Evolutionary conservation across 768 basidiomycete genomes (phyloP).

Genomic region (Vararia minispora): DNA sequence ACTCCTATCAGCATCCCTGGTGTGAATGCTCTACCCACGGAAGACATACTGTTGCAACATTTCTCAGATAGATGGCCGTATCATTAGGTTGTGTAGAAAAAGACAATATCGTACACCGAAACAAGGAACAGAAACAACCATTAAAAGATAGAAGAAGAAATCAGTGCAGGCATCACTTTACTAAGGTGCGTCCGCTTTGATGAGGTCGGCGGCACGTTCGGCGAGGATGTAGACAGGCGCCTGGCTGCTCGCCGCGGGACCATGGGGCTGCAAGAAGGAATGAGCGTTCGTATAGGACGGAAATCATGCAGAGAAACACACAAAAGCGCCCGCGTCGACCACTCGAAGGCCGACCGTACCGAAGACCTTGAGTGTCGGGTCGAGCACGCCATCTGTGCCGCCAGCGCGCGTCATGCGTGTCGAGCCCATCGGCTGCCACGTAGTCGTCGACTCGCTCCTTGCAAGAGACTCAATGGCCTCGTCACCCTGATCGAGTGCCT

Average conservation of each 20-base stretch:
- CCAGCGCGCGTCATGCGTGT: conserved; percentile 29
- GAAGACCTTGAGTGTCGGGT: conserved; percentile 28
- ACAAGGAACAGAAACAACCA: no score
- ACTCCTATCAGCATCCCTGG: no score
- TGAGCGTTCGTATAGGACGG: not conserved
- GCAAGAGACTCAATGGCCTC: conserved; percentile 13
- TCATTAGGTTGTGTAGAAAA: no score
- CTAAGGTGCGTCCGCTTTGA: not conserved
- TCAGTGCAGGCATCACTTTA: no score
- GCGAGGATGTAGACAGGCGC: conserved; percentile 8
- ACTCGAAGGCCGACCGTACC: conserved; percentile 32
- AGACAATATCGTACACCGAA: no score
- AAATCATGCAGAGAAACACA: conserved; percentile 2
- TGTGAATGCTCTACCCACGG: no score
- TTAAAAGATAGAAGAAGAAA: no score
- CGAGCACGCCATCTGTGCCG: conserved; percentile 26
- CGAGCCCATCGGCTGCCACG: conserved; percentile 23
- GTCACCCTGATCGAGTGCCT: conserved; percentile 10
- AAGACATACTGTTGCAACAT: no score
- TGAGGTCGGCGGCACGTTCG: conserved; percentile 6
- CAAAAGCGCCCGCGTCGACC: conserved; percentile 17
- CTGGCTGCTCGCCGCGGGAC: conserved; percentile 5
- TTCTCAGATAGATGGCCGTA: no score
- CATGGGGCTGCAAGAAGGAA: not conserved
- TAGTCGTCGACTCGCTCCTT: conserved; percentile 10